Evolutionary conservation across 257 asterid genomes (phyloP).

Genomic region (Nicotiana obtusifolia): DNA sequence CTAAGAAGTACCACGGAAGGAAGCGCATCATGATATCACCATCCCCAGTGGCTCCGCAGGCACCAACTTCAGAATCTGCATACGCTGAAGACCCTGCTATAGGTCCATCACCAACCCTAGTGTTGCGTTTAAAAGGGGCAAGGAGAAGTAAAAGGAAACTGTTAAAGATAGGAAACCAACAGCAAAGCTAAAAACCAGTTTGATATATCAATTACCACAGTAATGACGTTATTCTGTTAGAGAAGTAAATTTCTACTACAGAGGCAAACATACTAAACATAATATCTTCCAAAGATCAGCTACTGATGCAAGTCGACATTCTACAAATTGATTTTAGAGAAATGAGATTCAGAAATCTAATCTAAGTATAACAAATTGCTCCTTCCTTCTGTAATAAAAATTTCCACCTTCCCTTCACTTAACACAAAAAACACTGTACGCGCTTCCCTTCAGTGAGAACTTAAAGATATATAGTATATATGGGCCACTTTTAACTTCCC

Average conservation of each 20-base stretch:
- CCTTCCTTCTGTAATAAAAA: neutral
- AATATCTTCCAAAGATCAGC: neutral
- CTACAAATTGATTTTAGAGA: neutral
- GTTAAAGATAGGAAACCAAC: neutral
- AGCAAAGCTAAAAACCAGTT: neutral
- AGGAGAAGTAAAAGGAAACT: neutral
- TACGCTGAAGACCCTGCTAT: slow-evolving; percentile 91
- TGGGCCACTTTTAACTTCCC: neutral
- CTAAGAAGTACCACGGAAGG: slow-evolving; percentile 71
- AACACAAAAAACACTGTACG: neutral
- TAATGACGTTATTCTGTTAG: neutral
- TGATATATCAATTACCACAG: neutral
- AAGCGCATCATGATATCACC: slow-evolving; percentile 99
- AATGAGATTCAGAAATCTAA: neutral
- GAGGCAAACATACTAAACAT: neutral
- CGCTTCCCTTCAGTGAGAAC: neutral
- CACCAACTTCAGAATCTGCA: slow-evolving; percentile 87
- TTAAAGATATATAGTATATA: neutral
- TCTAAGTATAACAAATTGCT: neutral
- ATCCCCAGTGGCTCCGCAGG: slow-evolving; percentile 98
- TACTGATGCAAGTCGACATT: neutral
- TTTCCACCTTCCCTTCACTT: slow-evolving; percentile 2
- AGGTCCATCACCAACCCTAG: slow-evolving; percentile 98
- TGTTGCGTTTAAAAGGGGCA: neutral
- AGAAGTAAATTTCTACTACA: neutral